Evolutionary conservation across 345 rosid genomes (phyloP).

Genomic region (Anastatica hierochuntica): DNA sequence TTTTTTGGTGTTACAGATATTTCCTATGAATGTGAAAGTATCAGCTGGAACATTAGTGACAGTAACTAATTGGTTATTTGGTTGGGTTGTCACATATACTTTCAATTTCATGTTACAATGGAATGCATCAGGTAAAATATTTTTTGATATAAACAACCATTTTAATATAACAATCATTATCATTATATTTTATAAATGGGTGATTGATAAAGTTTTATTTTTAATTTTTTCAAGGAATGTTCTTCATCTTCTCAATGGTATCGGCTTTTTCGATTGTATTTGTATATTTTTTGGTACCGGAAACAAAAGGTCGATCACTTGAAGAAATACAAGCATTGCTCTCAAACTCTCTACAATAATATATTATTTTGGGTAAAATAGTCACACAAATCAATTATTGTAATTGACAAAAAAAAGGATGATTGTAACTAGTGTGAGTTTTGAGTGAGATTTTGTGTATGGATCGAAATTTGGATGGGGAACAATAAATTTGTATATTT

Average conservation of each 20-base stretch:
- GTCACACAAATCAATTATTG: not conserved
- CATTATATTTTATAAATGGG: not conserved
- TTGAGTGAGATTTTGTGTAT: constrained; percentile 6
- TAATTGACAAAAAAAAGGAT: no score
- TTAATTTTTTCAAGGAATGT: constrained; percentile 8
- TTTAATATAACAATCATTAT: not conserved
- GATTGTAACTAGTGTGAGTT: not conserved
- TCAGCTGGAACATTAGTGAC: constrained; percentile 46
- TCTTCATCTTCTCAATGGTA: constrained; percentile 33
- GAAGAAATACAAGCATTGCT: constrained; percentile 54
- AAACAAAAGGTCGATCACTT: constrained; percentile 52
- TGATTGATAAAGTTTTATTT: not conserved
- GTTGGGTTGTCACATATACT: constrained; percentile 36
- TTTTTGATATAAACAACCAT: not conserved
- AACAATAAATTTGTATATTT: not conserved
- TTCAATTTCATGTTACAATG: constrained; percentile 45
- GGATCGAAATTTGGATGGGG: no score
- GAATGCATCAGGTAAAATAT: constrained; percentile 40
- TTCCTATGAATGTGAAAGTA: no score
- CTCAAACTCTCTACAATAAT: constrained; percentile 11
- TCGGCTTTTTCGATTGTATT: constrained; percentile 31
- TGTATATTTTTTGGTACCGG: constrained; percentile 39
- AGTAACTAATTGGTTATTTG: constrained; percentile 32
- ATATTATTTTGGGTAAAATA: not conserved
- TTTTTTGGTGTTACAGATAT: constrained; percentile 11